Evolutionary conservation across 2,329 filamentous ascomycete species (phyloP).

Genomic region (Rhynchosporium graminicola): DNA sequence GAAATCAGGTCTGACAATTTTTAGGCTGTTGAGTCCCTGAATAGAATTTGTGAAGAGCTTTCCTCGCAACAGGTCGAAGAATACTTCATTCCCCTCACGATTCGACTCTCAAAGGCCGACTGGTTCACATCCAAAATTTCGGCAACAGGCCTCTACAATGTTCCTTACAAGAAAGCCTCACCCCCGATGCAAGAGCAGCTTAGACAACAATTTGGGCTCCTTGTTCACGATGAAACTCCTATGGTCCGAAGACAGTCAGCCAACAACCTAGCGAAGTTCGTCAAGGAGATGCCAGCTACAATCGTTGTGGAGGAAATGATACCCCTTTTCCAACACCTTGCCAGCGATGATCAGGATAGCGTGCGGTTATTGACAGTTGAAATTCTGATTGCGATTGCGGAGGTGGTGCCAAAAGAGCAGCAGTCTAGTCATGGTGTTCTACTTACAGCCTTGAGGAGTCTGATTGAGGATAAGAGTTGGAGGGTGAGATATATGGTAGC

Average conservation of each 20-base stretch:
- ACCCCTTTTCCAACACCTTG: conserved; percentile 95
- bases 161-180: conserved; percentile 89
- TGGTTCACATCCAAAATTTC: conserved; percentile 99
- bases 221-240: conserved; percentile 97
- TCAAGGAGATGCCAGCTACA: conserved; percentile 90
- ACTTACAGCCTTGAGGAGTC: conserved; percentile 81
- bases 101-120: conserved; percentile 96
- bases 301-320: conserved; percentile 99
- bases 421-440: conserved; percentile 94
- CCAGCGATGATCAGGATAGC: conserved; percentile 95
- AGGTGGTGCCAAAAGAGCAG: conserved; percentile 97
- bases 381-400: conserved; percentile 92
- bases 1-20: conserved; percentile 24
- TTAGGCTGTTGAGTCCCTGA: conserved; percentile 95
- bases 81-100: conserved; percentile 92
- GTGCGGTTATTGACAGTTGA: conserved; percentile 95
- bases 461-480: conserved; percentile 99
- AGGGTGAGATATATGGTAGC: conserved; percentile 99
- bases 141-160: conserved; percentile 91
- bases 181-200: conserved; percentile 86
- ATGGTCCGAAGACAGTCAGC: conserved; percentile 98
- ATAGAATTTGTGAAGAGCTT: conserved; percentile 96
- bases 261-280: conserved; percentile 94
- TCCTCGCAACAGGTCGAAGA: conserved; percentile 93
- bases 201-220: conserved; percentile 84